Conservation (phyloP, 164 flowering plant genomes). For the Santalum album region DNA sequence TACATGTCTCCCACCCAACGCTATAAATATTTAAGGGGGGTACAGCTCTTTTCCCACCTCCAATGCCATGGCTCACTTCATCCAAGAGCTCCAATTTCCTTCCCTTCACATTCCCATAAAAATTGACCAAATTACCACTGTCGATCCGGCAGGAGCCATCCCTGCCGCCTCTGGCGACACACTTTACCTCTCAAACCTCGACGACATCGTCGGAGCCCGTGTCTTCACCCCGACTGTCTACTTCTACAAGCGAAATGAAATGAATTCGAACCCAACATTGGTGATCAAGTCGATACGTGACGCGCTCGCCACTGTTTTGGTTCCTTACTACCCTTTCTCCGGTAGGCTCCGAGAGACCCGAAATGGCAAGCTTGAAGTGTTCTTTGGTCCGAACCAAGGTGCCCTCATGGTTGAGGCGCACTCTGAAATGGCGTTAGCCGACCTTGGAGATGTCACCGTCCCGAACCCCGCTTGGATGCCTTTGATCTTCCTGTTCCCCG, state of each 20-base stretch:
- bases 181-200: constrained; percentile 88
- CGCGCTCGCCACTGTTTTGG: constrained; percentile 53
- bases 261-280: background rate
- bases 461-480: constrained; percentile 82
- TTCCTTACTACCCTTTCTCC: constrained; percentile 83
- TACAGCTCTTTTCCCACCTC: background rate
- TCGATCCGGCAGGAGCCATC: constrained; percentile 42
- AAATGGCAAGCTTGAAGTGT: constrained; percentile 69
- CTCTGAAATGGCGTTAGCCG: constrained; percentile 33
- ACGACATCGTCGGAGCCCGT: constrained; percentile 68
- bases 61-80: constrained; percentile 42
- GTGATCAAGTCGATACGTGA: constrained; percentile 22
- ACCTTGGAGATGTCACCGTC: constrained; percentile 50
- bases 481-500: constrained; percentile 45
- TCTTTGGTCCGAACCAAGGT: constrained; percentile 58
- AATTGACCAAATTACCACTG: constrained; percentile 21
- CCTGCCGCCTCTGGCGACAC: constrained; percentile 29
- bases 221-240: constrained; percentile 84
- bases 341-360: constrained; percentile 58
- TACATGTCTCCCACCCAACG: background rate
- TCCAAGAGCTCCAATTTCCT: constrained; percentile 56
- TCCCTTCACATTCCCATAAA: constrained; percentile 39
- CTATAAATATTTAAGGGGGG: background rate
- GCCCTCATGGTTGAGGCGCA: constrained; percentile 58
- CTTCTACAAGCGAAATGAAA: constrained; percentile 28